Base-by-base conservation (phyloP, 2,329 filamentous ascomycete genomes). In the Akanthomyces lecanii region DNA sequence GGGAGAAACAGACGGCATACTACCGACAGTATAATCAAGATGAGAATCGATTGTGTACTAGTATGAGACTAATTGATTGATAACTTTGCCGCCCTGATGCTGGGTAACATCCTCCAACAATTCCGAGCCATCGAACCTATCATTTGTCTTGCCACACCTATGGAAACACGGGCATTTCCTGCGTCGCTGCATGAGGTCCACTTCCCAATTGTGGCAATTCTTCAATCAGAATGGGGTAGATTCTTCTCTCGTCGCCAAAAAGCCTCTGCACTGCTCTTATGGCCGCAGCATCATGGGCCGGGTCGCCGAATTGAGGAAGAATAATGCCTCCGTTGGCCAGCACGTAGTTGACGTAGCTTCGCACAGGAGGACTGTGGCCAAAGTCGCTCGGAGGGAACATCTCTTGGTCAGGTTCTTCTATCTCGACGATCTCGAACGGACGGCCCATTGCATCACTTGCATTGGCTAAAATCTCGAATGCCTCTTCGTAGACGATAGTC, bases 321-420 rank as follows among this genome's bases (percentile, higher is more conserved):
- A 73, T 67, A 5, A 74, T 14, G 0, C 69, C 72, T 5, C 65
- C 69, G 23, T 71, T 71, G 14, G 71, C 70, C 0, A 72, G 28
- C 8, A 72, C 50, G 45, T 68, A 70, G 36, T 72, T 73, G 56
- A 66, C 67, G 25, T 73, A 69, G 57, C 59, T 68, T 23, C 60
- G 55, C n/a, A 64, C 62, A 2, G 64, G 62, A 18, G 30, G 28
- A n/a, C 59, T 25, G 10, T 59, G 30, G 5, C 45, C 52, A 10
- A 10, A 48, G 23, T 14, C 47, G 42, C 58, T 42, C 7, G 56
- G 23, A 11, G 38, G 30, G 14, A 62, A 44, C 10, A 63, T 23
- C 23, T 38, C n/a, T 16, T 60, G 28, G 16, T 69, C 61, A 23
- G 71, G 67, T 56, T 73, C 71, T 1, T 55, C 48, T 2, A 71